Percentiles rank a stretch among this genome's conserved stretches.
These are phyloP conservation scores for Penicillium cinerascens DNA, from an alignment of 495 filamentous ascomycete genomes.

Conservation along the genomic window DNA sequence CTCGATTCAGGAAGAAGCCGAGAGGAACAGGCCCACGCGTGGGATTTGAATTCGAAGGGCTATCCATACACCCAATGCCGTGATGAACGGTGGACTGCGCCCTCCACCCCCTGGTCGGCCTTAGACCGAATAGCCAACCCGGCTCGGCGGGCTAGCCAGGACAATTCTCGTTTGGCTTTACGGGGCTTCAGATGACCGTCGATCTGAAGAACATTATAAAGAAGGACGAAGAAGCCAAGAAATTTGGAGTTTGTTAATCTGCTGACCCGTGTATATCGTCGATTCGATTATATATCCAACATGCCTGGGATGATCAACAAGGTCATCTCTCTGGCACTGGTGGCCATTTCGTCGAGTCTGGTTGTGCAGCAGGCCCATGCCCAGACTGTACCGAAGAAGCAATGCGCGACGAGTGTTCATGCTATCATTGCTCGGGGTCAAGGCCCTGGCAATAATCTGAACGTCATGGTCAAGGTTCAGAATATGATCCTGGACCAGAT, in stretches of 20 bases:
- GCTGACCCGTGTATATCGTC: not conserved
- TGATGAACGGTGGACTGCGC: not conserved
- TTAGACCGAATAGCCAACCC: not conserved
- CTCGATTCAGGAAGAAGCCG: not conserved
- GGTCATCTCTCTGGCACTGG: slow-evolving; percentile 1
- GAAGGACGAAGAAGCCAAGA: not conserved
- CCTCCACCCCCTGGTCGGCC: not conserved
- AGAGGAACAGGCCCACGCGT: not conserved
- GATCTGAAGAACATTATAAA: not conserved
- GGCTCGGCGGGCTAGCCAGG: not conserved
- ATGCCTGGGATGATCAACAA: slow-evolving; percentile 1
- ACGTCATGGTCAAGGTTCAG: slow-evolving; percentile 17
- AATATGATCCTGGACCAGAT: slow-evolving; percentile 18
- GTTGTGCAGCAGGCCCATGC: slow-evolving; percentile 4
- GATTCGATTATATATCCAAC: not conserved
- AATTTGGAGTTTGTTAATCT: not conserved
- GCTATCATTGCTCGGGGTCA: slow-evolving; percentile 22
- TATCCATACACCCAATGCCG: not conserved
- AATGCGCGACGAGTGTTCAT: slow-evolving; percentile 21
- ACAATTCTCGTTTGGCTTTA: not conserved
- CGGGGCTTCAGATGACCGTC: not conserved
- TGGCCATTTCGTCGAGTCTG: not conserved
- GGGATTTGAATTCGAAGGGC: not conserved
- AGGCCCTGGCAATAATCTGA: slow-evolving; percentile 18
- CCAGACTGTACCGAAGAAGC: slow-evolving; percentile 3